Evolutionary conservation across 2,329 filamentous ascomycete species (phyloP).

Genomic region (Pseudopyricularia cyperi): DNA sequence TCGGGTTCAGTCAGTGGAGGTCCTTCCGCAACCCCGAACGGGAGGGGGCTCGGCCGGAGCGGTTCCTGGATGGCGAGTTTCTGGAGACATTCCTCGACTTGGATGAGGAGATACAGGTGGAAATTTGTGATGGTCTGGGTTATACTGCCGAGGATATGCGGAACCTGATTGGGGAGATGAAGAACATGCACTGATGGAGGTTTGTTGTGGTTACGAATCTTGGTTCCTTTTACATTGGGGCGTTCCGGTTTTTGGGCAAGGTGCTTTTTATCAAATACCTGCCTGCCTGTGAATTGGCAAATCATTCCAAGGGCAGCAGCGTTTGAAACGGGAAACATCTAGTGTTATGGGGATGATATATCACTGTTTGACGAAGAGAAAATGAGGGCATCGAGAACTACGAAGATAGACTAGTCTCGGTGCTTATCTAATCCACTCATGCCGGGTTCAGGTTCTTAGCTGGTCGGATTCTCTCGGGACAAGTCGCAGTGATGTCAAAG

Average conservation of each 20-base stretch:
- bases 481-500: constrained; percentile 5
- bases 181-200: constrained; percentile 40
- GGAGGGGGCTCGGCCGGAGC: constrained; percentile 61
- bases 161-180: constrained; percentile 48
- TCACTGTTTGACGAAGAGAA: too few species aligned
- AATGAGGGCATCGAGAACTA: too few species aligned
- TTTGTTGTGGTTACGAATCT: neutral
- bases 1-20: constrained; percentile 70
- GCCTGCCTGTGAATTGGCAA: too few species aligned
- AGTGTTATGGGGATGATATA: too few species aligned
- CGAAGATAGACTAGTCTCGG: too few species aligned
- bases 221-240: too few species aligned
- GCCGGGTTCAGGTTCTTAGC: neutral
- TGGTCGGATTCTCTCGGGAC: constrained; percentile 3
- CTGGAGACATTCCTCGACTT: constrained; percentile 74
- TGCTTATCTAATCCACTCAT: neutral
- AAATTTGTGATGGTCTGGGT: constrained; percentile 40
- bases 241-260: too few species aligned
- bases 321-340: too few species aligned
- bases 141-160: constrained; percentile 51
- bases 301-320: too few species aligned
- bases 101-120: constrained; percentile 40
- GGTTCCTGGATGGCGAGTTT: constrained; percentile 88
- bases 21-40: constrained; percentile 63
- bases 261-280: too few species aligned